phyloP scores from a whole-genome alignment of 2,329 filamentous ascomycete genomes.

The Leptosphaerulina australis region DNA sequence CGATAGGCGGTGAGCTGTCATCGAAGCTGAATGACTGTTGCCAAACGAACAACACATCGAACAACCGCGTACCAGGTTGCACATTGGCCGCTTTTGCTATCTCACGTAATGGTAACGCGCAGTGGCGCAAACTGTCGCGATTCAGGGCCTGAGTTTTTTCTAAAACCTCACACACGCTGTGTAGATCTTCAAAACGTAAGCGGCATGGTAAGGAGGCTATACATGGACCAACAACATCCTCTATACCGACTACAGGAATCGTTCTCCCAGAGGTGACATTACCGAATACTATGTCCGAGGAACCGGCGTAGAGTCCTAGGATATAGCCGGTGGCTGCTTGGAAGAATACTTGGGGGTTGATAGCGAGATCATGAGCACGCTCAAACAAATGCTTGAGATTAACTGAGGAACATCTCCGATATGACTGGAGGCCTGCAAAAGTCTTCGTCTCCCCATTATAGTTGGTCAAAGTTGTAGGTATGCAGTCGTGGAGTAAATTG shows the following conservation, averaged over 20 bases:
- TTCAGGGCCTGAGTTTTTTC: constrained; percentile 68
- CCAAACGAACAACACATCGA: constrained; percentile 82
- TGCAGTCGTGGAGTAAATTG: constrained; percentile 64
- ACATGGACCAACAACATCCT: constrained; percentile 78
- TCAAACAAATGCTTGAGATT: constrained; percentile 18
- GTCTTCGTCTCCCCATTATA: constrained; percentile 53
- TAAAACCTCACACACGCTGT: constrained; percentile 66
- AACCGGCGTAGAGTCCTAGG: constrained; percentile 68
- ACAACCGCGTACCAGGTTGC: constrained; percentile 64
- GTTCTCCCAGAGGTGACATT: constrained; percentile 83
- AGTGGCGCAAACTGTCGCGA: constrained; percentile 68
- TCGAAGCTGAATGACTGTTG: constrained; percentile 69
- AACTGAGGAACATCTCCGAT: constrained; percentile 33
- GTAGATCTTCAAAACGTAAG: constrained; percentile 61
- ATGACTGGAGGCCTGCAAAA: constrained; percentile 5
- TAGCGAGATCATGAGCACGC: constrained; percentile 42
- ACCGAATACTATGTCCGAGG: constrained; percentile 72
- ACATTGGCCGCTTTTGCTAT: constrained; percentile 68
- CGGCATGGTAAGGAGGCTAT: constrained; percentile 76
- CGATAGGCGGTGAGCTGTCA: constrained; percentile 38
- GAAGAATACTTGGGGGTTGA: constrained; percentile 74
- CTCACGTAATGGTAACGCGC: constrained; percentile 67
- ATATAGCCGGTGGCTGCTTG: constrained; percentile 74
- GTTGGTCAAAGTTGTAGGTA: constrained; percentile 63
- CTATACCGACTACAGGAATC: constrained; percentile 71